These are phyloP conservation scores for Kwoniella sp. DNA, from an alignment of 768 basidiomycete genomes.

Conservation along the genomic window DNA sequence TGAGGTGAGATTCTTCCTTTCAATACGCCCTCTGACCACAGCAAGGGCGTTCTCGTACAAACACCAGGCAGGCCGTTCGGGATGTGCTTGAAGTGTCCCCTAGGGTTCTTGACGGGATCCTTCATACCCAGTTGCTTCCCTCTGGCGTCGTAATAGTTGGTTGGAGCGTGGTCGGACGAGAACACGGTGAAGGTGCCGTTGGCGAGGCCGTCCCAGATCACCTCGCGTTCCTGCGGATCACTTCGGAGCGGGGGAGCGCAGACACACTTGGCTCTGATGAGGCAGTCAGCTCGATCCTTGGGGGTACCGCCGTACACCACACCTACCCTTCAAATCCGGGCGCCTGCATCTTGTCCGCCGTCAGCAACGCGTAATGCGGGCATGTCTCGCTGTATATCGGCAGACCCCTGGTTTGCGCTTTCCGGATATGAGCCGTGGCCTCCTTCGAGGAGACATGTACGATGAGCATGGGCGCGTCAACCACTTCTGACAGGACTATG, in stretches of 20 bases:
- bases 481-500: constrained; percentile 41
- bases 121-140: constrained; percentile 34
- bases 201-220: constrained; percentile 38
- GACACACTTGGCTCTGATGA: constrained; percentile 41
- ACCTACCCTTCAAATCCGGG: constrained; percentile 44
- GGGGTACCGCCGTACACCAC: background rate
- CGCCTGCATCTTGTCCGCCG: constrained; percentile 40
- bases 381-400: constrained; percentile 48
- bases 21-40: constrained; percentile 47
- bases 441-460: constrained; percentile 46
- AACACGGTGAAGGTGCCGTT: constrained; percentile 47
- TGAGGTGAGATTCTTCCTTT: constrained; percentile 42
- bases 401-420: constrained; percentile 40
- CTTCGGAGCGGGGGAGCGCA: constrained; percentile 44
- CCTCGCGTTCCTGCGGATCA: constrained; percentile 37
- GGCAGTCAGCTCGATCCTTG: background rate
- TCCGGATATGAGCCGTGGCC: constrained; percentile 37
- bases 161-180: constrained; percentile 49
- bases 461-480: constrained; percentile 46
- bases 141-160: constrained; percentile 33
- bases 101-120: constrained; percentile 4
- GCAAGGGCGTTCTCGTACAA: constrained; percentile 47
- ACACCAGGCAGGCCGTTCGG: constrained; percentile 51
- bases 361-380: constrained; percentile 45
- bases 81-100: constrained; percentile 45